These are phyloP conservation scores for Halteria grandinella DNA, from an alignment of 73 alveolate genomes.

Conservation along the genomic window DNA sequence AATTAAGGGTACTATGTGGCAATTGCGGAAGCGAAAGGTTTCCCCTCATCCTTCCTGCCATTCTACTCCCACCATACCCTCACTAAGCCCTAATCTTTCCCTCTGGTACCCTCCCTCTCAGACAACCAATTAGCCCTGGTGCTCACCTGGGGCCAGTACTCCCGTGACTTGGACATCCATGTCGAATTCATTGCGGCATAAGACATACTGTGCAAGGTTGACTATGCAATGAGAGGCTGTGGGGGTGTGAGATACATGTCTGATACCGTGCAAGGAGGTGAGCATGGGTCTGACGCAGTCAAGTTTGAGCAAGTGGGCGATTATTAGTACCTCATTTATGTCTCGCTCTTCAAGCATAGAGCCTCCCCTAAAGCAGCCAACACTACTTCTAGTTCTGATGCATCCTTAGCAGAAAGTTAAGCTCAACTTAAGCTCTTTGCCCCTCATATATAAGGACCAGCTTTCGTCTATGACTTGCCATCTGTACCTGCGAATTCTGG, in stretches of 20 bases:
- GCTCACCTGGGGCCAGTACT: conserved; percentile 46
- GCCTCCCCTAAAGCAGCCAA: neutral
- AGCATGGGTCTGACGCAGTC: conserved; percentile 39
- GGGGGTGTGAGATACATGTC: conserved; percentile 45
- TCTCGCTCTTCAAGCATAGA: conserved; percentile 13
- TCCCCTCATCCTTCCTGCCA: conserved; percentile 29
- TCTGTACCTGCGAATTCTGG: conserved; percentile 13
- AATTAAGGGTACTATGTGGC: conserved; percentile 26
- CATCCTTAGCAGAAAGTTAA: conserved; percentile 8
- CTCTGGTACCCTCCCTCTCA: conserved; percentile 17
- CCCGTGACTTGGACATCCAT: conserved; percentile 52
- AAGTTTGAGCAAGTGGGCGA: conserved; percentile 44
- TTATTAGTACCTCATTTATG: conserved; percentile 37
- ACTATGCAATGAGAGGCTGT: conserved; percentile 29
- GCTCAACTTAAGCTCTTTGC: conserved; percentile 41
- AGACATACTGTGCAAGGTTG: conserved; percentile 10
- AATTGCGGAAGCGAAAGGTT: conserved; percentile 8
- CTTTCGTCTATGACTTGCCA: conserved; percentile 16
- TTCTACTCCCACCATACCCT: conserved; percentile 26
- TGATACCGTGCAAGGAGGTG: conserved; percentile 43
- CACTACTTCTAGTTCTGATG: neutral
- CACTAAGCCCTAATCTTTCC: conserved; percentile 15
- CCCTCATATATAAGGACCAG: conserved; percentile 47
- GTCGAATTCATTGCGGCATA: conserved; percentile 34
- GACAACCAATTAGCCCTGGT: conserved; percentile 49